Evolutionary conservation across 2,329 filamentous ascomycete genomes (phyloP).

Genomic region (Bisporella sp.): DNA sequence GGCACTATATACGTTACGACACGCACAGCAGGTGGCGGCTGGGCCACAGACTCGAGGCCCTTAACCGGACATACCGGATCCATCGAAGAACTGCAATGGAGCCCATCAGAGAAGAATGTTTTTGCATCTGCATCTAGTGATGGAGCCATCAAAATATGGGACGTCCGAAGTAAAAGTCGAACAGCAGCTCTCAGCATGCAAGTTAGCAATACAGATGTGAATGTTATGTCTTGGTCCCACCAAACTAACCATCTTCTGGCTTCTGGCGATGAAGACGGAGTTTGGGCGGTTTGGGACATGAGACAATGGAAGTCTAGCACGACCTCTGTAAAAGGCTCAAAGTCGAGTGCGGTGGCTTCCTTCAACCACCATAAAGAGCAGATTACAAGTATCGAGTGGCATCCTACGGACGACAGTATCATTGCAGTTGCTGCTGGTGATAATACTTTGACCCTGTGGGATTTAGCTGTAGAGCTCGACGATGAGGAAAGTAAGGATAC

Average conservation of each 20-base stretch:
- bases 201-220: constrained; percentile 80
- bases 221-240: constrained; percentile 92
- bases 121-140: constrained; percentile 93
- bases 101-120: constrained; percentile 83
- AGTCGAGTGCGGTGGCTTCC: constrained; percentile 77
- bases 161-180: constrained; percentile 82
- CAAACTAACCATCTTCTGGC: constrained; percentile 86
- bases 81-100: constrained; percentile 96
- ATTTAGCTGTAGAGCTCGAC: constrained; percentile 91
- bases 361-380: constrained; percentile 97
- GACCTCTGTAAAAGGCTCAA: constrained; percentile 33
- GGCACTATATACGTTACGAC: constrained; percentile 87
- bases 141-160: constrained; percentile 93
- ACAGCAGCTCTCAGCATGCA: constrained; percentile 83
- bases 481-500: constrained; percentile 94
- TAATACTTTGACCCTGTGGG: constrained; percentile 93
- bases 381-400: constrained; percentile 94
- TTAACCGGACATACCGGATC: constrained; percentile 80
- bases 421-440: constrained; percentile 88
- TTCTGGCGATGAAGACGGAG: constrained; percentile 86
- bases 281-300: constrained; percentile 94
- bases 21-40: constrained; percentile 79
- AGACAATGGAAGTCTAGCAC: constrained; percentile 79
- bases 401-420: constrained; percentile 93
- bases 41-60: constrained; percentile 76